Evolutionary conservation across 2,329 filamentous ascomycete genomes (phyloP).

Genomic region (Torrubiellomyces zombiae): DNA sequence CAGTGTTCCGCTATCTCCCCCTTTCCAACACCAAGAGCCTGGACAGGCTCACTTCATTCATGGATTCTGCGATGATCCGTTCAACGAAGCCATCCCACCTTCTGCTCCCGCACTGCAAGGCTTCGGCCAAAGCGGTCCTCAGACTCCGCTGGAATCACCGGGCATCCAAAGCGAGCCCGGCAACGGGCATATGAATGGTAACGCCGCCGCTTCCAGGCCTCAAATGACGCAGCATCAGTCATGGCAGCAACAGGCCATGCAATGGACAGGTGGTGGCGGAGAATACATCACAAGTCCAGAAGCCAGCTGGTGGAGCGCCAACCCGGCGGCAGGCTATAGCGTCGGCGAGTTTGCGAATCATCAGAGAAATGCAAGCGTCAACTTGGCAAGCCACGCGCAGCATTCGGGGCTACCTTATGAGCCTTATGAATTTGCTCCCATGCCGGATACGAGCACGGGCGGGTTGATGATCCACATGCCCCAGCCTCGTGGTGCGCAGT

Average conservation of each 20-base stretch:
- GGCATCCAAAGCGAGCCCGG: constrained; percentile 15
- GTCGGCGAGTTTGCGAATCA: constrained; percentile 13
- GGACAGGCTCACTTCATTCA: constrained; percentile 17
- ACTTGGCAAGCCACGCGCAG: constrained; percentile 23
- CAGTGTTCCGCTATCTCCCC: constrained; percentile 9
- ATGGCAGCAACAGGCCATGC: constrained; percentile 8
- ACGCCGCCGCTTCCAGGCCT: constrained; percentile 5
- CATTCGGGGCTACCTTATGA: constrained; percentile 24
- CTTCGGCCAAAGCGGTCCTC: constrained; percentile 15
- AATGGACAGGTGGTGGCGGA: constrained; percentile 10
- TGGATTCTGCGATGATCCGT: constrained; percentile 22
- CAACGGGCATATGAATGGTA: constrained; percentile 10
- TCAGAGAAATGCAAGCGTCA: constrained; percentile 20
- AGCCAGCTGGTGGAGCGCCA: constrained; percentile 16
- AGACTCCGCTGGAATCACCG: constrained; percentile 23
- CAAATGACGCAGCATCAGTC: constrained; percentile 9
- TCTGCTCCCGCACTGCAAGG: constrained; percentile 11
- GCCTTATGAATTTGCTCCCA: constrained; percentile 20
- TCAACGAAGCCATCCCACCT: constrained; percentile 15
- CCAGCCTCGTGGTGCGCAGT: constrained; percentile 20
- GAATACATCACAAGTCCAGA: constrained; percentile 11
- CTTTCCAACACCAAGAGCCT: constrained; percentile 12
- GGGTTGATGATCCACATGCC: constrained; percentile 40
- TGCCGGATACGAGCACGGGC: constrained; percentile 14
- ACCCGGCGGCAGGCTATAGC: too few relatives aligned